These are phyloP conservation scores for Musa itinerans DNA, from an alignment of 176 grass and related monocot species.

Conservation along the genomic window DNA sequence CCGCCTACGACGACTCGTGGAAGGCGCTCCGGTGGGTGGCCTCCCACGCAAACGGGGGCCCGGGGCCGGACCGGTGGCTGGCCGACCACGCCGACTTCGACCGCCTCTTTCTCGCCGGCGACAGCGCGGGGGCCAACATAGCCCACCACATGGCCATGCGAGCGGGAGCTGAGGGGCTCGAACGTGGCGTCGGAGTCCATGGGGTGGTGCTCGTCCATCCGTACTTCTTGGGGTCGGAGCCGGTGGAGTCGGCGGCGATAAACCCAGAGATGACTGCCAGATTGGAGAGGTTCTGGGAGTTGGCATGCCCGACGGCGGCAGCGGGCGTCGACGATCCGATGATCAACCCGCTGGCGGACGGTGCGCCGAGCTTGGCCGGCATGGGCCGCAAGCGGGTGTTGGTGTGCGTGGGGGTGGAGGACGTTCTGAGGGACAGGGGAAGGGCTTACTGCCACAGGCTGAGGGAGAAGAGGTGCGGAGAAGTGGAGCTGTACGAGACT, in stretches of 20 bases:
- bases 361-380: conserved; percentile 23
- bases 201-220: conserved; percentile 54
- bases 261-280: background rate
- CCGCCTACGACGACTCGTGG: conserved; percentile 47
- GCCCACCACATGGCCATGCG: conserved; percentile 59
- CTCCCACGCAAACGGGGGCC: background rate
- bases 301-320: conserved; percentile 27
- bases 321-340: conserved; percentile 37
- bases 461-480: conserved; percentile 41
- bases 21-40: conserved; percentile 37
- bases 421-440: conserved; percentile 43
- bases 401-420: conserved; percentile 33
- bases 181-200: conserved; percentile 25
- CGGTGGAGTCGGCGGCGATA: background rate
- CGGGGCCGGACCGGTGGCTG: conserved; percentile 43
- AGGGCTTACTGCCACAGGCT: conserved; percentile 47
- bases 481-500: conserved; percentile 43
- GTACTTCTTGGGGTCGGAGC: conserved; percentile 39
- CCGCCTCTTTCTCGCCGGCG: conserved; percentile 50
- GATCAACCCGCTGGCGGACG: conserved; percentile 48
- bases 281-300: conserved; percentile 34
- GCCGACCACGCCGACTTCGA: conserved; percentile 43
- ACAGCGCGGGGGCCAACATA: conserved; percentile 72
- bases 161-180: conserved; percentile 24
- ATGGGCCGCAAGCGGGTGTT: conserved; percentile 31